These are phyloP conservation scores for Penicillium sp. DNA, from an alignment of 2,329 filamentous ascomycete genomes.

Conservation along the genomic window DNA sequence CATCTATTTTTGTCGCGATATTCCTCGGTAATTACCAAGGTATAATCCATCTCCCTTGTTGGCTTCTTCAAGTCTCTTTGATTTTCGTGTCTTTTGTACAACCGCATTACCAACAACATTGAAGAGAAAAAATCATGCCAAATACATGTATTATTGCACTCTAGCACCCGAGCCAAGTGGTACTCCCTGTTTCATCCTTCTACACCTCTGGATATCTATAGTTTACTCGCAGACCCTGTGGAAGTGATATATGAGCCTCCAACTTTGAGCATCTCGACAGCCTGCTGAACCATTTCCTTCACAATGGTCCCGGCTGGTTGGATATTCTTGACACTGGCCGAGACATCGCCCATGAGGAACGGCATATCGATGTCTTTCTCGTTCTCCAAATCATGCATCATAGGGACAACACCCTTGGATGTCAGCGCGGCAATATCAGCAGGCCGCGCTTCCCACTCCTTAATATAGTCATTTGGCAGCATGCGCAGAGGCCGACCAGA, in stretches of 20 bases:
- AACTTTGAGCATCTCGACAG: conserved; percentile 56
- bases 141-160: not conserved
- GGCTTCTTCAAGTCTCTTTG: not conserved
- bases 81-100: conserved; percentile 1
- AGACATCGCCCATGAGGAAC: conserved; percentile 89
- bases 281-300: conserved; percentile 78
- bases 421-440: conserved; percentile 67
- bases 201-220: conserved; percentile 27
- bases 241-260: conserved; percentile 52
- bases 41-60: not conserved
- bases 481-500: conserved; percentile 73
- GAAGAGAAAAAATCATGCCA: conserved; percentile 8
- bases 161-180: not conserved
- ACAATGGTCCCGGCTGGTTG: conserved; percentile 78
- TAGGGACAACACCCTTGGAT: conserved; percentile 65
- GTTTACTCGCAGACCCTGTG: conserved; percentile 33
- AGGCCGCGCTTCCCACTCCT: conserved; percentile 67
- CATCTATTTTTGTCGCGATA: not conserved
- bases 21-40: not conserved
- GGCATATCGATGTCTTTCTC: conserved; percentile 75
- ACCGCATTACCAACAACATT: conserved; percentile 6
- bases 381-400: conserved; percentile 73
- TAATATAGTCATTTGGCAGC: conserved; percentile 73
- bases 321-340: conserved; percentile 65
- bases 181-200: not conserved